Percentiles rank a stretch among this genome's conserved stretches.
These are phyloP conservation scores for Berberis thunbergii DNA, from an alignment of 164 flowering plant species.

Conservation along the genomic window DNA sequence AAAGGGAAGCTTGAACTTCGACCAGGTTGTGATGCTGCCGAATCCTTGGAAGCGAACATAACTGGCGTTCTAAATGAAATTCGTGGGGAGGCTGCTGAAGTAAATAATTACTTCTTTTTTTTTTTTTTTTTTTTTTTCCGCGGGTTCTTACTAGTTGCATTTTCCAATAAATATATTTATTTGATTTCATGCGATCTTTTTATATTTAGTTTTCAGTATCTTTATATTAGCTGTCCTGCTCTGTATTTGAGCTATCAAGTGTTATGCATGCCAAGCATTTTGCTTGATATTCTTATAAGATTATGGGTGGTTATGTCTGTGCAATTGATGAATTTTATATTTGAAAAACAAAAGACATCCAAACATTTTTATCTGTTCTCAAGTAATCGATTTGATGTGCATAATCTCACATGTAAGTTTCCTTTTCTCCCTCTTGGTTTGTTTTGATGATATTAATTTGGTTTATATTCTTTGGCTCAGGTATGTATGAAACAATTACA, in stretches of 20 bases:
- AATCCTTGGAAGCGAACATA: constrained; percentile 73
- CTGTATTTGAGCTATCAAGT: too few species aligned
- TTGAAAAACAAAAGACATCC: not conserved
- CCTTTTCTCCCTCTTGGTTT: not conserved
- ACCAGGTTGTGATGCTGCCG: constrained; percentile 87
- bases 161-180: not conserved
- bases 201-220: not conserved
- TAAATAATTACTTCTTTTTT: constrained; percentile 13
- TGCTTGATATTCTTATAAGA: too few species aligned
- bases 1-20: constrained; percentile 50
- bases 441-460: not conserved
- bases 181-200: not conserved
- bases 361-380: not conserved
- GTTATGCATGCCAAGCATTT: too few species aligned
- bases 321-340: too few species aligned
- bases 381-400: not conserved
- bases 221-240: not conserved
- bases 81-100: constrained; percentile 59
- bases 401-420: not conserved
- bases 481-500: constrained; percentile 64
- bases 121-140: not conserved
- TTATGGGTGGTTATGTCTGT: too few species aligned
- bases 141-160: not conserved
- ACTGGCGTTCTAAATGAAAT: constrained; percentile 49
- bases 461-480: constrained; percentile 21